Conservation (phyloP, 2,329 filamentous ascomycete species). For the Trichoderma oligosporum region DNA sequence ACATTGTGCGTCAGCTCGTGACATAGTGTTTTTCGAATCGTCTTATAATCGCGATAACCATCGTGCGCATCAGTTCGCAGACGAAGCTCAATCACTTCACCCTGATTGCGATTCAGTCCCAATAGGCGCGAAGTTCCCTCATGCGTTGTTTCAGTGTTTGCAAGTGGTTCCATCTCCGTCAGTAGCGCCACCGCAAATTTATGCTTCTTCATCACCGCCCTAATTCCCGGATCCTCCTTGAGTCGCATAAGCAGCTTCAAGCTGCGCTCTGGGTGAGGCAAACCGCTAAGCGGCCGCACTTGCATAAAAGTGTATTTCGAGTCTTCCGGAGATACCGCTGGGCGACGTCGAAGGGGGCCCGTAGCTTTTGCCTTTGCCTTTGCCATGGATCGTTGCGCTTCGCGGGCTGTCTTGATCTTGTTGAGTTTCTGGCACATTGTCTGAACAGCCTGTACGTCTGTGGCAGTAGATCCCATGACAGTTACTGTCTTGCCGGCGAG, state of each 20-base stretch:
- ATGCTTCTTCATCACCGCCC: constrained; percentile 76
- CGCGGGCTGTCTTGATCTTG: constrained; percentile 43
- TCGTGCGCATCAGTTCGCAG: constrained; percentile 92
- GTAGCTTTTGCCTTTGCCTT: constrained; percentile 26
- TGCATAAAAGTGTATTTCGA: constrained; percentile 75
- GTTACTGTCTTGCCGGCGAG: constrained; percentile 58
- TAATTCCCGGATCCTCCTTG: constrained; percentile 79
- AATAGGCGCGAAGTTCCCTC: constrained; percentile 72
- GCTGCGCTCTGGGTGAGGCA: constrained; percentile 71
- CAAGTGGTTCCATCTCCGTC: constrained; percentile 90
- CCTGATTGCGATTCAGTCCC: constrained; percentile 81
- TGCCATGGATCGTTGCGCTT: constrained; percentile 31
- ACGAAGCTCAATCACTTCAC: constrained; percentile 85
- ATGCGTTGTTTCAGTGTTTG: constrained; percentile 68
- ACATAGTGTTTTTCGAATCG: constrained; percentile 85
- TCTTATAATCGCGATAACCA: constrained; percentile 89
- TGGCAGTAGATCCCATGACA: constrained; percentile 59
- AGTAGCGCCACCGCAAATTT: constrained; percentile 79
- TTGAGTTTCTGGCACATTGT: constrained; percentile 47
- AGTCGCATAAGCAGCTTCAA: constrained; percentile 70
- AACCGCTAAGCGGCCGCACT: constrained; percentile 69
- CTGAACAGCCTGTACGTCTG: constrained; percentile 56
- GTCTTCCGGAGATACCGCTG: constrained; percentile 43
- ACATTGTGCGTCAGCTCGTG: constrained; percentile 96
- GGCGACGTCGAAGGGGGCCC: constrained; percentile 19